A percentile compares a stretch with the other conserved stretches of the same genome.
These are phyloP conservation scores for Acer yangbiense DNA, from an alignment of 345 rosid species.

Conservation along the genomic window DNA sequence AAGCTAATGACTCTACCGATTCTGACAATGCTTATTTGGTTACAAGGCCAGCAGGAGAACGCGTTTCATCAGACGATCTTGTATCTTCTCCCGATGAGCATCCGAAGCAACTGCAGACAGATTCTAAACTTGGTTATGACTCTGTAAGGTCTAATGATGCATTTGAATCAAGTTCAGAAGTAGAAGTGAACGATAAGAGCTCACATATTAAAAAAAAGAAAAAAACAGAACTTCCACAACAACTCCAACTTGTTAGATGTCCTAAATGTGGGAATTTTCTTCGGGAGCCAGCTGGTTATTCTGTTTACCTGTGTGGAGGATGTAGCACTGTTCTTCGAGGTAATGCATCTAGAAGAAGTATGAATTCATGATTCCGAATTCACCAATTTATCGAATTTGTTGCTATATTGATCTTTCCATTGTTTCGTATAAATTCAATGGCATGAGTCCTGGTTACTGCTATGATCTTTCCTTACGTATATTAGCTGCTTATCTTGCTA, in stretches of 20 bases:
- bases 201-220: no score
- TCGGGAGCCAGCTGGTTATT: conserved; percentile 55
- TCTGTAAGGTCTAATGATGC: conserved; percentile 31
- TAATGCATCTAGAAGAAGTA: conserved; percentile 20
- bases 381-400: background rate
- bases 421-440: background rate
- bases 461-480: background rate
- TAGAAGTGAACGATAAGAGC: conserved; percentile 23
- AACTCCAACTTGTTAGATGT: conserved; percentile 67
- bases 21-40: background rate
- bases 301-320: conserved; percentile 72
- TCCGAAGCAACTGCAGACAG: conserved; percentile 22
- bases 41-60: conserved; percentile 18
- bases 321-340: conserved; percentile 69
- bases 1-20: conserved; percentile 35
- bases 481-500: conserved; percentile 6
- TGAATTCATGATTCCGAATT: background rate
- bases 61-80: conserved; percentile 15
- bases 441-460: background rate
- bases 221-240: no score
- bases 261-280: conserved; percentile 71
- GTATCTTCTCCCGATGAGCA: conserved; percentile 24
- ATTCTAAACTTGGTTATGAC: conserved; percentile 9
- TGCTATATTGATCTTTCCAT: no score
- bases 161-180: conserved; percentile 24